Evolutionary conservation across 164 flowering plant species (phyloP).

Genomic region (Vitis rupestris): DNA sequence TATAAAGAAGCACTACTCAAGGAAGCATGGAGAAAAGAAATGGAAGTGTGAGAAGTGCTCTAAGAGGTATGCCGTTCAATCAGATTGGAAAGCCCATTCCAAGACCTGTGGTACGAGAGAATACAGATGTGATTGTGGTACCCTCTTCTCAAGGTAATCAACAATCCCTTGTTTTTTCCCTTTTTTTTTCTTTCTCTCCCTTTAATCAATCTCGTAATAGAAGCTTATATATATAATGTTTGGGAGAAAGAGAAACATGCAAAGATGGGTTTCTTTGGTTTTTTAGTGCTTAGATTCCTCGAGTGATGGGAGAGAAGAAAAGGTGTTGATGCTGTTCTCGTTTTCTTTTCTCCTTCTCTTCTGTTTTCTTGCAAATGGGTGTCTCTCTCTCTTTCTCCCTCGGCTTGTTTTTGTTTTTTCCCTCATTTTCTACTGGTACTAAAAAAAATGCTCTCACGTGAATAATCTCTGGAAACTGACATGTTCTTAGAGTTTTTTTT

Average conservation of each 20-base stretch:
- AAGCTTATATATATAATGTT: conserved; percentile 1
- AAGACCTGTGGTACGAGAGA: too few relatives aligned
- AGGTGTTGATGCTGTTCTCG: neutral
- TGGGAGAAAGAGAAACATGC: neutral
- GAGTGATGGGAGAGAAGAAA: conserved; percentile 3
- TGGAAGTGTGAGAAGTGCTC: conserved; percentile 15
- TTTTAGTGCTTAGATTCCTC: conserved; percentile 14
- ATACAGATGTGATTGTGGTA: conserved; percentile 24
- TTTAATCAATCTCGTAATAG: too few relatives aligned
- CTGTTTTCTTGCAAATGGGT: neutral
- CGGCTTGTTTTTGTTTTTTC: neutral
- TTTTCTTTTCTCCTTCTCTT: neutral
- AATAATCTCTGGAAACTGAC: conserved; percentile 28
- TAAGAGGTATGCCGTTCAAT: too few relatives aligned
- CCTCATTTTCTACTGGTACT: conserved; percentile 1
- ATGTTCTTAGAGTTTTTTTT: conserved; percentile 19
- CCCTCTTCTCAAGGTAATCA: conserved; percentile 26
- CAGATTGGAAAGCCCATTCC: too few relatives aligned
- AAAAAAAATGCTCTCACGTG: conserved; percentile 41
- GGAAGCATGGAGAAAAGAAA: conserved; percentile 78
- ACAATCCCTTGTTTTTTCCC: neutral
- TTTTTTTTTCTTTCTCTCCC: neutral
- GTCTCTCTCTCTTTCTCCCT: too few relatives aligned
- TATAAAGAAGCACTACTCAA: conserved; percentile 69
- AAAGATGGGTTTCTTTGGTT: neutral